A percentile compares a stretch with the other conserved stretches of the same genome.
These are phyloP conservation scores for Aspergillus puulaauensis DNA, from an alignment of 2,329 filamentous ascomycete species.

Conservation along the genomic window DNA sequence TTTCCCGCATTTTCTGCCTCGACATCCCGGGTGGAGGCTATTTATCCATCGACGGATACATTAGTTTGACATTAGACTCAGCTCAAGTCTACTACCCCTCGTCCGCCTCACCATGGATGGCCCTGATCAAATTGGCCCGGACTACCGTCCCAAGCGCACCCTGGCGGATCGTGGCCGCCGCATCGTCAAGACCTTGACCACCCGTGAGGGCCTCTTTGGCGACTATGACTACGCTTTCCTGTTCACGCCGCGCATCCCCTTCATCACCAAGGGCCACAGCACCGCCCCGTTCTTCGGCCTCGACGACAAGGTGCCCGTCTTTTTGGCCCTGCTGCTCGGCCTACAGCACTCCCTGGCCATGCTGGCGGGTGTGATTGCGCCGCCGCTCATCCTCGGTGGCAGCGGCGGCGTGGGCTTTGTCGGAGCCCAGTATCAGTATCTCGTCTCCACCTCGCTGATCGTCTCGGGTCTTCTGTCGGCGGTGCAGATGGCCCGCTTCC, in stretches of 20 bases:
- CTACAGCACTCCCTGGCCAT: conserved; percentile 70
- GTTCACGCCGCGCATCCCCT: conserved; percentile 78
- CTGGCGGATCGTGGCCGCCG: neutral
- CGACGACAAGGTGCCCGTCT: conserved; percentile 65
- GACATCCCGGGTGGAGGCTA: too few species aligned
- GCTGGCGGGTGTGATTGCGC: conserved; percentile 49
- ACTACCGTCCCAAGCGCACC: neutral
- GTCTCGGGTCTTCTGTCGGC: conserved; percentile 64
- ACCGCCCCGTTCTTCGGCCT: conserved; percentile 69
- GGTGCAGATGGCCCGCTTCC: conserved; percentile 66
- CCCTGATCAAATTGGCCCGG: neutral
- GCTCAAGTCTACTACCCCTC: too few species aligned
- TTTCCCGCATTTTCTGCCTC: too few species aligned
- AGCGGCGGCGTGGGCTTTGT: neutral
- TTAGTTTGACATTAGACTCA: too few species aligned
- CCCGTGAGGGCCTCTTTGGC: conserved; percentile 72
- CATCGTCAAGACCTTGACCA: neutral
- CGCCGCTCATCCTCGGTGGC: conserved; percentile 7
- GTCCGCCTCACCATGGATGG: neutral
- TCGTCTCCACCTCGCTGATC: conserved; percentile 68
- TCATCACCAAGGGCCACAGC: conserved; percentile 64
- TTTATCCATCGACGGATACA: too few species aligned
- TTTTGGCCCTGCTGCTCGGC: conserved; percentile 66
- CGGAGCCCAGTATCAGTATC: conserved; percentile 59
- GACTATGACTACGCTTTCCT: conserved; percentile 88